phyloP scores from a whole-genome alignment of 305 asterid genomes.

The Fraxinus velutina region DNA sequence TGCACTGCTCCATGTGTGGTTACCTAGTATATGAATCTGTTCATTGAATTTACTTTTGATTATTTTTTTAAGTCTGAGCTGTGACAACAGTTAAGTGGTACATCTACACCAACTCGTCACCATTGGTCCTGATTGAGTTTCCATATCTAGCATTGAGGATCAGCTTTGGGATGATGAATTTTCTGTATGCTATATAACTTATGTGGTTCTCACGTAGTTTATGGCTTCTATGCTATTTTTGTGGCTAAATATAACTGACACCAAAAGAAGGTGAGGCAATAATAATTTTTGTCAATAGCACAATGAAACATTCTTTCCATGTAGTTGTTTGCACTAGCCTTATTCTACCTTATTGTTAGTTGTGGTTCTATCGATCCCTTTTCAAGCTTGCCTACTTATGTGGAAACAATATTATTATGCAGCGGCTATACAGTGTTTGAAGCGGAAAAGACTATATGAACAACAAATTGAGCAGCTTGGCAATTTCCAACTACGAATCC shows the following conservation, averaged over 20 bases:
- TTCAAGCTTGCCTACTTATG: background rate
- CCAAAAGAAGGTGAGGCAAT: background rate
- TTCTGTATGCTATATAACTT: background rate
- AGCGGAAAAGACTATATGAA: conserved; percentile 42
- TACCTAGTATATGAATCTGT: background rate
- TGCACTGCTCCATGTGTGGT: background rate
- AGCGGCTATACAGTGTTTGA: conserved; percentile 49
- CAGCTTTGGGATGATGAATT: background rate
- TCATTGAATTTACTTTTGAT: background rate
- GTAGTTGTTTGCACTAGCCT: background rate
- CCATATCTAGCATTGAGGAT: background rate
- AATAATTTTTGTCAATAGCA: background rate
- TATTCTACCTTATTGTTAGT: background rate
- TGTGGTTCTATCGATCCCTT: background rate
- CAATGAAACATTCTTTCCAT: background rate
- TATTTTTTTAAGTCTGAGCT: background rate
- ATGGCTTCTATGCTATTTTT: background rate
- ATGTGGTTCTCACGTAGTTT: background rate
- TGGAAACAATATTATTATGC: conserved; percentile 5
- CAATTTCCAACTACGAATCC: conserved; percentile 47
- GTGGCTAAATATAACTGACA: background rate
- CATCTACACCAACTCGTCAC: background rate
- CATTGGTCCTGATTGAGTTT: background rate
- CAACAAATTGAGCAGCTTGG: conserved; percentile 46
- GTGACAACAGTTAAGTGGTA: background rate